Evolutionary conservation across 2,329 filamentous ascomycete genomes (phyloP).

Genomic region (Lomentospora prolificans): DNA sequence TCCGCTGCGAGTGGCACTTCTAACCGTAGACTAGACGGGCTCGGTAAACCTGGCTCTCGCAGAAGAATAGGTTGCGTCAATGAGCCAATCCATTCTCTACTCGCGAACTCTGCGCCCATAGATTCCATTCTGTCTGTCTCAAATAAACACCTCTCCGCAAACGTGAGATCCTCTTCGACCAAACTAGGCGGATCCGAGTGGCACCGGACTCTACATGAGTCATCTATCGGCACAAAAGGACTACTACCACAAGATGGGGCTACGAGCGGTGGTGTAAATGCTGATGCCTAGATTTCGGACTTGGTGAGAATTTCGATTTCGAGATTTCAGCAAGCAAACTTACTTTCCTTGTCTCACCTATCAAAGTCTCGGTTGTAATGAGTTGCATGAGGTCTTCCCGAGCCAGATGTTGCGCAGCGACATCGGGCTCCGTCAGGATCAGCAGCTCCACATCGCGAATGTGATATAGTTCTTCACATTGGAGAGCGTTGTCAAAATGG

Average conservation of each 20-base stretch:
- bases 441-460: constrained; percentile 5
- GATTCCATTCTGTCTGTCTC: not conserved
- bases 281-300: constrained; percentile 5
- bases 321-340: not conserved
- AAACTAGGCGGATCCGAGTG: constrained; percentile 13
- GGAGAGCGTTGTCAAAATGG: constrained; percentile 8
- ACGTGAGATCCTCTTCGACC: constrained; percentile 10
- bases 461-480: constrained; percentile 8
- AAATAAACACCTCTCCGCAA: not conserved
- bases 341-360: not conserved
- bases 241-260: not conserved
- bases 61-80: not conserved
- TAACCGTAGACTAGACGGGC: not conserved
- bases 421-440: not conserved
- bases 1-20: constrained; percentile 6
- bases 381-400: not conserved
- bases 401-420: not conserved
- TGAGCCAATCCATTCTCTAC: no score
- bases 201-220: constrained; percentile 13
- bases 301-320: not conserved
- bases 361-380: not conserved
- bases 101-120: no score
- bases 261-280: not conserved
- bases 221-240: not conserved
- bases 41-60: not conserved